Evolutionary conservation across 495 filamentous ascomycete species (phyloP), one percentile per base, ranked within the genome.

Genomic region (Amniculicola lignicola): DNA sequence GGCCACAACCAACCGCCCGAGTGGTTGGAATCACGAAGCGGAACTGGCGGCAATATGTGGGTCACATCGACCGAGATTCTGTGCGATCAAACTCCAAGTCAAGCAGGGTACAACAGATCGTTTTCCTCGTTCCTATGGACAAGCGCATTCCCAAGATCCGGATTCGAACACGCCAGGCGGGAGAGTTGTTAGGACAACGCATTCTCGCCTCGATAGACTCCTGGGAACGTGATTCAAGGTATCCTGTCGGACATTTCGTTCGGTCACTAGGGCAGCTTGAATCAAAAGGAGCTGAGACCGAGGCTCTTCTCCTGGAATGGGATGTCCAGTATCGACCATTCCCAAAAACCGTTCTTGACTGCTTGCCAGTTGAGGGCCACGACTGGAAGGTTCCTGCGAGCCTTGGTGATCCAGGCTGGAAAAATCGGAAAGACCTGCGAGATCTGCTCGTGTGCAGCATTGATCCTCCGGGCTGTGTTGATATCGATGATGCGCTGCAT

Each of bases 311-410:
- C 0, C 78, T 98, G 2, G 93, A 98, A 67, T 95, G 90, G 65
- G 94, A 97, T 67, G 92, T 98, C 22, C 93, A 98, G 66, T 98
- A 98, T 71, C 83, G 92, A 46, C 94, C 93, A 3, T 98, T 98
- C 72, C 92, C 93, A 7, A 96, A 94, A 69, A 84, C 87, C 1
- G 92, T 98, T 19, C 68, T 97, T 38, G 90, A 97, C 69, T 98
- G 93, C 67, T 76, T 98, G 46, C 93, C 93, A 3, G 71, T 77
- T 31, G 90, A 97, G 69, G 94, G 94, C 15, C 94, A 97, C 62
- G 85, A 89, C 64, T 98, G 93, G 93, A 88, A 73, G 66, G 92
- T 97, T 4, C 93, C 93, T 6, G 71, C 74, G 6, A 86, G 79
- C 59, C 82, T 74, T 27, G 82, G 86, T 14, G 82, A 96, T 65